A percentile compares a stretch with the other conserved stretches of the same genome.
These are phyloP conservation scores for Murraya koenigii DNA, from an alignment of 345 rosid genomes.

Conservation along the genomic window DNA sequence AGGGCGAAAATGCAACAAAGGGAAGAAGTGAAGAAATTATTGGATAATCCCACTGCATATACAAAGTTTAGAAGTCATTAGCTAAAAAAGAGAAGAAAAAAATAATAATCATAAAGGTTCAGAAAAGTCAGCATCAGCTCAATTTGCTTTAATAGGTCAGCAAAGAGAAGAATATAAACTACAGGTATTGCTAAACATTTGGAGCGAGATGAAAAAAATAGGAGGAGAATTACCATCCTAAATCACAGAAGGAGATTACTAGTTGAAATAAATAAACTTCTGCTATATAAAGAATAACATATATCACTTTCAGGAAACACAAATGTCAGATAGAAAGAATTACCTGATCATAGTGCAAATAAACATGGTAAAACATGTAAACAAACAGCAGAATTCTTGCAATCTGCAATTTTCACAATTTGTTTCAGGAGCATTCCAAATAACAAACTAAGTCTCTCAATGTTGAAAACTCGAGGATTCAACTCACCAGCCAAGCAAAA, in stretches of 20 bases:
- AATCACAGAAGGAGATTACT: neutral
- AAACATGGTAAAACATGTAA: constrained; percentile 79
- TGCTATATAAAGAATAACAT: neutral
- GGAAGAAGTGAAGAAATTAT: neutral
- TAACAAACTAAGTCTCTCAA: neutral
- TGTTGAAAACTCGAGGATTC: constrained; percentile 4
- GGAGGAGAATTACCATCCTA: neutral
- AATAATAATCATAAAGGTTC: neutral
- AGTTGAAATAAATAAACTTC: neutral
- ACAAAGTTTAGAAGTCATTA: constrained; percentile 2
- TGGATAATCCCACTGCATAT: neutral
- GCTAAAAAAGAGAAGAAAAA: neutral
- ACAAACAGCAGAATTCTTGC: constrained; percentile 73
- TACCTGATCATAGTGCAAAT: constrained; percentile 74
- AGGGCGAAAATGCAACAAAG: neutral
- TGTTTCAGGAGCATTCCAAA: constrained; percentile 10
- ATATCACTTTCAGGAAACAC: neutral
- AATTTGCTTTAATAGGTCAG: neutral
- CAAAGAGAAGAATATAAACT: neutral
- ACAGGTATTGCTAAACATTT: neutral
- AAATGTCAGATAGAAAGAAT: constrained; percentile 5
- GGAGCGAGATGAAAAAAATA: neutral
- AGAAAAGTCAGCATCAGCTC: neutral
- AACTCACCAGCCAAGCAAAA: constrained; percentile 79
- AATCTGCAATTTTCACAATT: constrained; percentile 44